Evolutionary conservation across 306 rosid genomes (phyloP).

Genomic region (Albizia julibrissin): DNA sequence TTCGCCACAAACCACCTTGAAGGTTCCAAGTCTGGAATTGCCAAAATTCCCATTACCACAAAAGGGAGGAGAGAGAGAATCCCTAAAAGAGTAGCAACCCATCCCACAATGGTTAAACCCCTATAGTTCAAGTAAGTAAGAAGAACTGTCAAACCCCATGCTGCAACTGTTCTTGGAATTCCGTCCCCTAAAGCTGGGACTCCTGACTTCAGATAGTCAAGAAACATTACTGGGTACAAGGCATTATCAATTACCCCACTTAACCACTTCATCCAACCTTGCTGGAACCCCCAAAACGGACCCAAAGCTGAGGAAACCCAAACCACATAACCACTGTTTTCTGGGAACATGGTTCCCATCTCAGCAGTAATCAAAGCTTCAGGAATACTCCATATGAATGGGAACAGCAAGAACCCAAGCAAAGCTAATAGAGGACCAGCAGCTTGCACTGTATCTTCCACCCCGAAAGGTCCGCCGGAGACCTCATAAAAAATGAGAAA

Average conservation of each 20-base stretch:
- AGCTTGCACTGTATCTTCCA: conserved; percentile 75
- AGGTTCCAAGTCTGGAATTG: conserved; percentile 65
- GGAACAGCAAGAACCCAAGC: conserved; percentile 65
- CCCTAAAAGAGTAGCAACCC: conserved; percentile 69
- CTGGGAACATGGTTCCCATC: conserved; percentile 90
- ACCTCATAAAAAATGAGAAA: conserved; percentile 82
- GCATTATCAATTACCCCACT: conserved; percentile 84
- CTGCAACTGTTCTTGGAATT: conserved; percentile 53
- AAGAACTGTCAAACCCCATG: conserved; percentile 49
- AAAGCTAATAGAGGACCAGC: conserved; percentile 82
- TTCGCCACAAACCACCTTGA: conserved; percentile 62
- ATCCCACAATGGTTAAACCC: conserved; percentile 75
- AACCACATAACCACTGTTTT: conserved; percentile 80
- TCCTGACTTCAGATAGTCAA: conserved; percentile 67
- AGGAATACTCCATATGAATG: conserved; percentile 83
- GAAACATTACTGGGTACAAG: conserved; percentile 71
- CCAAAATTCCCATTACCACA: conserved; percentile 67
- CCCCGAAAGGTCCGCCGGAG: conserved; percentile 85
- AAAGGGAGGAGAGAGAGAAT: conserved; percentile 72
- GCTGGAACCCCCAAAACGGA: conserved; percentile 84
- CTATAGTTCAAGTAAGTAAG: conserved; percentile 80
- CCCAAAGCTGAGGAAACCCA: conserved; percentile 89
- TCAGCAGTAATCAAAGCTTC: conserved; percentile 82
- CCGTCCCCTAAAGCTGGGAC: conserved; percentile 72
- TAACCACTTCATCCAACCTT: conserved; percentile 92